phyloP scores from a whole-genome alignment of 2,329 filamentous ascomycete genomes.

The Claviceps quebecensis region DNA sequence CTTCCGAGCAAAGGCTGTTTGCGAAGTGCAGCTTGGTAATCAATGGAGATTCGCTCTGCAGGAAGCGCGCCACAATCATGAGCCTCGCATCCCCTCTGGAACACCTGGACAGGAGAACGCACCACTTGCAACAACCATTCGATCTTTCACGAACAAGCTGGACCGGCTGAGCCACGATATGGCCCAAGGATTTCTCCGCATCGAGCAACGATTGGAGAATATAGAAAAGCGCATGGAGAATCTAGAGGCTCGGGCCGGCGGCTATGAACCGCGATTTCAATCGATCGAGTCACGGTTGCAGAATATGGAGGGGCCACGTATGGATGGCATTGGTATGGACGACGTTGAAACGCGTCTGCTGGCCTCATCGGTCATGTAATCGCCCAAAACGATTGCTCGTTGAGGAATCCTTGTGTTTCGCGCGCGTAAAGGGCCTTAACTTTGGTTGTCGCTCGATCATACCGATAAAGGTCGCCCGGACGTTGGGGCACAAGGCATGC shows the following conservation, averaged over 20 bases:
- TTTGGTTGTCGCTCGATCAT: neutral
- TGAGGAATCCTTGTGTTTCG: neutral
- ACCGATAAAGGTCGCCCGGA: neutral
- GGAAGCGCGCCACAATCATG: slow-evolving; percentile 46
- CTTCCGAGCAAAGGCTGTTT: slow-evolving; percentile 49
- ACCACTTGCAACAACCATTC: slow-evolving; percentile 41
- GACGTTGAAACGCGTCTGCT: slow-evolving; percentile 30
- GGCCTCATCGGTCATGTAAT: slow-evolving; percentile 30
- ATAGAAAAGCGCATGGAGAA: slow-evolving; percentile 42
- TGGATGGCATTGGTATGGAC: slow-evolving; percentile 30
- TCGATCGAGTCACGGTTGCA: slow-evolving; percentile 28
- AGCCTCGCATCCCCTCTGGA: slow-evolving; percentile 40
- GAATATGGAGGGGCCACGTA: slow-evolving; percentile 26
- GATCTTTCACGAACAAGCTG: slow-evolving; percentile 44
- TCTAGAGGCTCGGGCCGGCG: slow-evolving; percentile 31
- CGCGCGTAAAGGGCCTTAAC: too few species aligned
- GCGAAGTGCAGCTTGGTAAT: slow-evolving; percentile 46
- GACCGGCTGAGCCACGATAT: slow-evolving; percentile 45
- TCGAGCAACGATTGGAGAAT: slow-evolving; percentile 35
- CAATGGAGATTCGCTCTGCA: slow-evolving; percentile 52
- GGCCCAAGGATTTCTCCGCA: slow-evolving; percentile 34
- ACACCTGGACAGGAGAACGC: slow-evolving; percentile 43
- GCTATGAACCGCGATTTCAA: slow-evolving; percentile 31
- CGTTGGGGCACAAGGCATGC: neutral
- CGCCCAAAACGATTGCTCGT: slow-evolving; percentile 3